Evolutionary conservation across 345 rosid genomes (phyloP).

Genomic region (Microthlaspi erraticum): DNA sequence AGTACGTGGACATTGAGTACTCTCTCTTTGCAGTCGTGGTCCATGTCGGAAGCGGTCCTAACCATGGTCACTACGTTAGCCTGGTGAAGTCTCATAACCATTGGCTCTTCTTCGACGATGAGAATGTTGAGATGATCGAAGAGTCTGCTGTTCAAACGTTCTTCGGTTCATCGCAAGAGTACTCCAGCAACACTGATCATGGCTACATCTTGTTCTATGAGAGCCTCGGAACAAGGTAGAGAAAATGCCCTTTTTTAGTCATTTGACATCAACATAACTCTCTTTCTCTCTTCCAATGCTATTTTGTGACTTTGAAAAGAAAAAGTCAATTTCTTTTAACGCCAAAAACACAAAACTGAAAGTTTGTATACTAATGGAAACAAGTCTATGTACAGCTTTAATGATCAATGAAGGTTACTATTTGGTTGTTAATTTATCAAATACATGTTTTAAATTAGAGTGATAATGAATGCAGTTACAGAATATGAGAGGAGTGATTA

Average conservation of each 20-base stretch:
- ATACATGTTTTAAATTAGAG: slow-evolving; percentile 15
- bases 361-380: slow-evolving; percentile 20
- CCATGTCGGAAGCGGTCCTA: slow-evolving; percentile 94
- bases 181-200: slow-evolving; percentile 83
- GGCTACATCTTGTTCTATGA: slow-evolving; percentile 94
- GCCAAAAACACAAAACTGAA: neutral
- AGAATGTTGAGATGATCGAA: slow-evolving; percentile 89
- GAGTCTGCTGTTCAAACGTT: slow-evolving; percentile 92
- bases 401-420: slow-evolving; percentile 16
- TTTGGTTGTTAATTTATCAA: slow-evolving; percentile 20
- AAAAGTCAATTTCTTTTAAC: neutral
- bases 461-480: slow-evolving; percentile 30
- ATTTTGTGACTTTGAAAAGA: slow-evolving; percentile 8
- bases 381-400: slow-evolving; percentile 27
- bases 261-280: slow-evolving; percentile 31
- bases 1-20: slow-evolving; percentile 70
- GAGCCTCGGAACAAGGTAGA: slow-evolving; percentile 52
- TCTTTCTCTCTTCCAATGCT: neutral
- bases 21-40: slow-evolving; percentile 93
- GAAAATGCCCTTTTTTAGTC: slow-evolving; percentile 31
- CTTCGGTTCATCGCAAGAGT: slow-evolving; percentile 91
- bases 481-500: slow-evolving; percentile 18
- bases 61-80: slow-evolving; percentile 94
- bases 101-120: slow-evolving; percentile 91
- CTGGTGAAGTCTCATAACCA: slow-evolving; percentile 91